Conservation (phyloP, 1,284 basidiomycete genomes). For the Athelia psychrophila region DNA sequence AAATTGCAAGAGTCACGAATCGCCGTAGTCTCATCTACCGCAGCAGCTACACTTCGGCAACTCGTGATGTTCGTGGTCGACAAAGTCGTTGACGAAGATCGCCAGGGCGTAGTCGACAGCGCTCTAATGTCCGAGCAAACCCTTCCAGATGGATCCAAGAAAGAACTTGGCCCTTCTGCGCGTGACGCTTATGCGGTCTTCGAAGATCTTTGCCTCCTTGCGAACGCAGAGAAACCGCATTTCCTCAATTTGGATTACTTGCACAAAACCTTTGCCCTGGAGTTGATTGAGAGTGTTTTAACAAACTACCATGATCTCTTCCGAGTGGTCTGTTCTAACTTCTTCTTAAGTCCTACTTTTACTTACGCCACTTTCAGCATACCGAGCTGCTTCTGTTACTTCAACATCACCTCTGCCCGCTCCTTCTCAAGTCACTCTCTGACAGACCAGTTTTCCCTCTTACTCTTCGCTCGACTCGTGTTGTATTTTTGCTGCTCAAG, state of each 20-base stretch:
- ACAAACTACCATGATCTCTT: conserved; percentile 93
- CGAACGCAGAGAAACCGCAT: conserved; percentile 78
- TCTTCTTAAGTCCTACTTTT: conserved; percentile 2
- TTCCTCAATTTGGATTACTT: conserved; percentile 86
- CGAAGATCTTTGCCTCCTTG: conserved; percentile 86
- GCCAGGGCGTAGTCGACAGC: conserved; percentile 16
- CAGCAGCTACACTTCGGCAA: conserved; percentile 94
- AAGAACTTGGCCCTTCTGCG: conserved; percentile 73
- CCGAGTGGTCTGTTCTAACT: conserved; percentile 53
- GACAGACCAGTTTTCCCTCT: conserved; percentile 86
- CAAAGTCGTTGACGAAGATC: conserved; percentile 85
- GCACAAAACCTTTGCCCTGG: conserved; percentile 92
- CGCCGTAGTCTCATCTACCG: conserved; percentile 95
- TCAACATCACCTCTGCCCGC: conserved; percentile 85
- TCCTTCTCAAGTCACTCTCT: conserved; percentile 83
- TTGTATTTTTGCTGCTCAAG: conserved; percentile 91
- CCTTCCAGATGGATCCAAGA: conserved; percentile 63
- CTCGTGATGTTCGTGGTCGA: conserved; percentile 98
- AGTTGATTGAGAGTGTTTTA: conserved; percentile 94
- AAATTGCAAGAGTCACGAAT: conserved; percentile 94
- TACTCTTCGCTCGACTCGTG: conserved; percentile 86
- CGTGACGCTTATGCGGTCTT: conserved; percentile 88
- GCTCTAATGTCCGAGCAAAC: conserved; percentile 38
- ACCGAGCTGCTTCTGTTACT: conserved; percentile 83
- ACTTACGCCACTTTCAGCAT: conserved; percentile 46